Evolutionary conservation across 2,329 filamentous ascomycete species (phyloP).

Genomic region (Decorospora gaudefroyi): DNA sequence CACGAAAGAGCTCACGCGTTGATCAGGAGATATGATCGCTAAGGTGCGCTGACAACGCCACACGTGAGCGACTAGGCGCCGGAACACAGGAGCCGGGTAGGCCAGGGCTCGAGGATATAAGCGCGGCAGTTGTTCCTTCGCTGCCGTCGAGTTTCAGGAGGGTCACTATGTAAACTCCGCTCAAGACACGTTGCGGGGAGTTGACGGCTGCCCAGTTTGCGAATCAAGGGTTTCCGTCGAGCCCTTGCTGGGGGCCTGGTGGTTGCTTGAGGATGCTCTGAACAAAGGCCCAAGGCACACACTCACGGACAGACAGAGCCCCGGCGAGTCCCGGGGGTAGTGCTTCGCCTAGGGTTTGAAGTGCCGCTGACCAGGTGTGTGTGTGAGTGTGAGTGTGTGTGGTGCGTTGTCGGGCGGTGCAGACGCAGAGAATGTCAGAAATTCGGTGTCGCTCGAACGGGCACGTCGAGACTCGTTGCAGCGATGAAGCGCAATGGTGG

Average conservation of each 20-base stretch:
- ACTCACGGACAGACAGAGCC: too few species aligned
- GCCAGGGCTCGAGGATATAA: conserved; percentile 35
- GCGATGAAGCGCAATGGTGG: conserved; percentile 13
- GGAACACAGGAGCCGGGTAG: conserved; percentile 22
- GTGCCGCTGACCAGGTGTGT: conserved; percentile 13
- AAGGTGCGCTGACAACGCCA: conserved; percentile 32
- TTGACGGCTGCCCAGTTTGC: conserved; percentile 1
- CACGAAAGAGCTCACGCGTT: conserved; percentile 42
- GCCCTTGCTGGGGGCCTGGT: conserved; percentile 7
- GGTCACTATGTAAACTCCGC: background rate
- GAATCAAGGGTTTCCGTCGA: conserved; percentile 5
- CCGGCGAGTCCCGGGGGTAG: conserved; percentile 9
- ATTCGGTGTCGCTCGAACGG: conserved; percentile 18
- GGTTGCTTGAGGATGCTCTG: conserved; percentile 30
- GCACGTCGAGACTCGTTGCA: conserved; percentile 24
- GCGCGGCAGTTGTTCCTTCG: conserved; percentile 19
- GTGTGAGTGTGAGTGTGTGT: too few species aligned
- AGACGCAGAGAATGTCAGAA: conserved; percentile 14
- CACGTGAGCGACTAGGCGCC: conserved; percentile 29
- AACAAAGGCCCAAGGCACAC: conserved; percentile 22
- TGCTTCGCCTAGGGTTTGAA: conserved; percentile 5
- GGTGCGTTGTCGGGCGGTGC: conserved; percentile 19
- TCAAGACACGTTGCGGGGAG: conserved; percentile 4
- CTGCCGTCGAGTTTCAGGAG: conserved; percentile 9
- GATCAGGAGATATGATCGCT: conserved; percentile 45